These are phyloP conservation scores for Puccinia triticina DNA, from an alignment of 1,284 basidiomycete species.

Conservation along the genomic window DNA sequence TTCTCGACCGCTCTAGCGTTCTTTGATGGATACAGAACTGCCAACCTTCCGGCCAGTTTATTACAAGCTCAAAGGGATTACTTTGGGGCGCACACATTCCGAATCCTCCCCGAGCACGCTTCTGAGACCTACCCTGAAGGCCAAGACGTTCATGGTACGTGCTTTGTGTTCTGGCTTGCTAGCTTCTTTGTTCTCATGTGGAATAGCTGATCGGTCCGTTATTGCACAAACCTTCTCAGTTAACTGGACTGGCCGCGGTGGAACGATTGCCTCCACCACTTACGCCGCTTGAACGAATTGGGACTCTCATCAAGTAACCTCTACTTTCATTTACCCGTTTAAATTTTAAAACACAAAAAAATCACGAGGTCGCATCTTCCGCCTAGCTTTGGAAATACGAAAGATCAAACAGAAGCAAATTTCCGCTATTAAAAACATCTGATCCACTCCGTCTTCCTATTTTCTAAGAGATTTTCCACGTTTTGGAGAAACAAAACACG, in stretches of 20 bases:
- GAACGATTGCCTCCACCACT: constrained; percentile 85
- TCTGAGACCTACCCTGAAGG: constrained; percentile 76
- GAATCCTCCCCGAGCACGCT: constrained; percentile 83
- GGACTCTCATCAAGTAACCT: not conserved
- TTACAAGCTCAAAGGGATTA: constrained; percentile 81
- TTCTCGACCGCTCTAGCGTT: constrained; percentile 96
- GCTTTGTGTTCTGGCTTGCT: constrained; percentile 50
- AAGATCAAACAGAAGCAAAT: not conserved
- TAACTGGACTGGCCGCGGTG: constrained; percentile 77
- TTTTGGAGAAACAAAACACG: no score
- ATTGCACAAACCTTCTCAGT: constrained; percentile 50
- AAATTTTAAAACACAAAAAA: not conserved
- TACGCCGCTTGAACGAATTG: constrained; percentile 76
- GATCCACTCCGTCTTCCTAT: no score
- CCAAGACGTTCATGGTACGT: constrained; percentile 79
- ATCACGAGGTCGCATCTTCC: not conserved
- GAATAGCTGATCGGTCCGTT: not conserved
- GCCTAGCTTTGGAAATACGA: not conserved
- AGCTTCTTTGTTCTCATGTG: constrained; percentile 18
- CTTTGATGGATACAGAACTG: constrained; percentile 92
- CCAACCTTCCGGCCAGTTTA: constrained; percentile 83
- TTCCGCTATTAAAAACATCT: no score
- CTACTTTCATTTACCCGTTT: not conserved
- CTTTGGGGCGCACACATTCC: constrained; percentile 81
- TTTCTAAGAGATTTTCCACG: no score